Evolutionary conservation across 2,329 filamentous ascomycete species (phyloP), one percentile per base, ranked within the genome.

Genomic region (Neobulgaria alba): DNA sequence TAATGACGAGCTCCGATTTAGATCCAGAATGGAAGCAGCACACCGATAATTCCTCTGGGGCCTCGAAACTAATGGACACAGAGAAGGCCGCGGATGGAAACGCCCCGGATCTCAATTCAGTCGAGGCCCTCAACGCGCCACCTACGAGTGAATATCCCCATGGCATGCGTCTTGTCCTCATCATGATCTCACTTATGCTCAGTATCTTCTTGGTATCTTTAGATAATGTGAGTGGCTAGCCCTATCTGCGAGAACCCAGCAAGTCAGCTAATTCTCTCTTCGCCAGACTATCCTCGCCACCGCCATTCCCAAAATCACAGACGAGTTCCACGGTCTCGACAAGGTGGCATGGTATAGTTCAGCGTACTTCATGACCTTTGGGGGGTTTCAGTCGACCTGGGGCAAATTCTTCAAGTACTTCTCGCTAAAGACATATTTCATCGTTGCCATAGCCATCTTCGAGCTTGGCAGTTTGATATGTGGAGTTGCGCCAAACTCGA

Each of bases 321-420:
- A 34, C 32, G 8, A 34, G 8, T 34, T 34, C 15, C 8, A 34
- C 32, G 8, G 9, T 12, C 32, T 34, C 17, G 32, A 14, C 7
- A 7, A 34, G 5, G 32, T 34, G 5, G 7, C 55, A 12, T 62
- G 58, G 58, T 62, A 61, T 46, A 53, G 55, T 17, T 54, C 56
- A 7, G 53, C 56, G 2, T 60, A 54, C 41, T 45, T 58, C 46
- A 61, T 70, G 55, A 65, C 65, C 3, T 52, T 66, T 33, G 66
- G 61, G 4, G 34, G 21, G 3, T 42, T 42, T 33, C 42, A 48
- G 19, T 39, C 41, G 17, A 19, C 35, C 10, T 44, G 43, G 43
- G 46, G 44, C 12, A 49, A 49, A 33, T 30, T 29, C 3, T 56
- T 48, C 23, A 54, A 50, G 33, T 47, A 51, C 36, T 56, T 54